phyloP scores from a whole-genome alignment of 306 rosid genomes.

The Canavalia ensiformis region DNA sequence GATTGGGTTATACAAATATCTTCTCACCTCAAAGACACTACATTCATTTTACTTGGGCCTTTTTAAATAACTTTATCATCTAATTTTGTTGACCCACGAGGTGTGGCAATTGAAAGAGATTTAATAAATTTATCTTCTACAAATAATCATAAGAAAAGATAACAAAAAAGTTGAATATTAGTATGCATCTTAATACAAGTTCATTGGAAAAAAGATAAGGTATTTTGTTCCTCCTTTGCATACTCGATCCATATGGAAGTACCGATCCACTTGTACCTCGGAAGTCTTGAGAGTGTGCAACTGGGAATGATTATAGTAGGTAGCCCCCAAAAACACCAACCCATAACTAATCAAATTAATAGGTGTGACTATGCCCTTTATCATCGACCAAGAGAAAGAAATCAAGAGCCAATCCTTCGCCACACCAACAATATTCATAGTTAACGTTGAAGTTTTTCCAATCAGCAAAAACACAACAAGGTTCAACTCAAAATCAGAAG shows the following conservation, averaged over 20 bases:
- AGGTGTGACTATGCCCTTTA: slow-evolving; percentile 88
- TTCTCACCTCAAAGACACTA: slow-evolving; percentile 41
- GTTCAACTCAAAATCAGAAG: slow-evolving; percentile 88
- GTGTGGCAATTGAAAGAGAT: slow-evolving; percentile 61
- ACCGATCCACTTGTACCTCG: slow-evolving; percentile 59
- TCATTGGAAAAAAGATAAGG: neutral
- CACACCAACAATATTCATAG: slow-evolving; percentile 98
- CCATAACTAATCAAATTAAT: slow-evolving; percentile 86
- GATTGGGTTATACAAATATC: slow-evolving; percentile 23
- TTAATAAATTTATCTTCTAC: slow-evolving; percentile 76
- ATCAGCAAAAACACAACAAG: slow-evolving; percentile 89
- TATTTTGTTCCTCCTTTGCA: no score
- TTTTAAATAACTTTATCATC: slow-evolving; percentile 68
- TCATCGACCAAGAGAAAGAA: slow-evolving; percentile 97
- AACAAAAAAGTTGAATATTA: slow-evolving; percentile 30
- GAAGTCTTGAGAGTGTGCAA: slow-evolving; percentile 91
- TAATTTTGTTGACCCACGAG: slow-evolving; percentile 58
- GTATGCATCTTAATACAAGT: slow-evolving; percentile 25
- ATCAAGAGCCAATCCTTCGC: slow-evolving; percentile 97
- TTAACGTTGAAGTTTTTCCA: slow-evolving; percentile 96
- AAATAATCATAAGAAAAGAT: slow-evolving; percentile 41
- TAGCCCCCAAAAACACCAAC: slow-evolving; percentile 86
- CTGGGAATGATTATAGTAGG: slow-evolving; percentile 88
- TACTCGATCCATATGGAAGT: no score
- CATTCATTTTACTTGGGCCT: slow-evolving; percentile 49